Evolutionary conservation across 441 rosid species (phyloP).

Genomic region (Heliophila coronopifolia): DNA sequence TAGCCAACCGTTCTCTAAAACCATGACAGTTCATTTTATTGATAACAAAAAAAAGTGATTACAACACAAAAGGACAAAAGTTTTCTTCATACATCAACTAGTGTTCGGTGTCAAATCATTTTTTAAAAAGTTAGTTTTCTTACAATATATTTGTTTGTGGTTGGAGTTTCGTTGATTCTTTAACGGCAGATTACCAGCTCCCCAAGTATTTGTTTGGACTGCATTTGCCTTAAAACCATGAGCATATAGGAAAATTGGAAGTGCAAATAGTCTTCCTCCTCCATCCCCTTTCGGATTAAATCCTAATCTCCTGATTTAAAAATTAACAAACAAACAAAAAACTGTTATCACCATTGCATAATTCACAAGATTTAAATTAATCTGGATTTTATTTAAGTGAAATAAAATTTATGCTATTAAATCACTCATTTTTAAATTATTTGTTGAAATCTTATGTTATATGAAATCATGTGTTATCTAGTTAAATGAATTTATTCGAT

Average conservation of each 20-base stretch:
- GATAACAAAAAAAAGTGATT: too few relatives aligned
- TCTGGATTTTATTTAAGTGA: too few relatives aligned
- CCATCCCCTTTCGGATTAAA: constrained; percentile 29
- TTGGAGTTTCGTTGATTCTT: constrained; percentile 22
- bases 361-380: not conserved
- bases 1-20: too few relatives aligned
- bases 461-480: too few relatives aligned
- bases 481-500: too few relatives aligned
- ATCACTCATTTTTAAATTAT: too few relatives aligned
- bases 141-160: constrained; percentile 23
- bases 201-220: constrained; percentile 23
- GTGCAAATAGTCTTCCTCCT: constrained; percentile 18
- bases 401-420: too few relatives aligned
- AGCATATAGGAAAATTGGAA: constrained; percentile 14
- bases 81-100: too few relatives aligned
- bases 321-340: not conserved
- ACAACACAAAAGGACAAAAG: too few relatives aligned
- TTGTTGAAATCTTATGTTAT: too few relatives aligned
- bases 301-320: constrained; percentile 26
- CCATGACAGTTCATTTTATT: too few relatives aligned
- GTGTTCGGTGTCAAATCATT: too few relatives aligned
- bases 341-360: not conserved
- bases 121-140: constrained; percentile 10
- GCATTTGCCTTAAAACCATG: constrained; percentile 17
- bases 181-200: constrained; percentile 21